Conservation (phyloP, 345 rosid species). For the Anastatica hierochuntica region DNA sequence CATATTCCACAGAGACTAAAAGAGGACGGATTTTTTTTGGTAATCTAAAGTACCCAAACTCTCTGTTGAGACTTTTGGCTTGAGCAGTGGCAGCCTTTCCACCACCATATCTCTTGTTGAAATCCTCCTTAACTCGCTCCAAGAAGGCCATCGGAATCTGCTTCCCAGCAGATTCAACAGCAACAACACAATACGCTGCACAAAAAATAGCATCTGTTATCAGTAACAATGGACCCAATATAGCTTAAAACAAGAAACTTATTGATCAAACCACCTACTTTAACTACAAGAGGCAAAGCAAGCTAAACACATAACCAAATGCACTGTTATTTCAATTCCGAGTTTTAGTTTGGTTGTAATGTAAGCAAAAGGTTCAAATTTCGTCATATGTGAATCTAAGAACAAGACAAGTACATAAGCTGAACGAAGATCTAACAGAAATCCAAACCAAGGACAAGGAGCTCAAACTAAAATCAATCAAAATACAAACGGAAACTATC, state of each 20-base stretch:
- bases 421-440: no score
- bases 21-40: background rate
- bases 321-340: no score
- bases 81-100: constrained; percentile 76
- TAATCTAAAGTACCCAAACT: constrained; percentile 75
- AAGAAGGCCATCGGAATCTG: constrained; percentile 83
- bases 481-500: background rate
- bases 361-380: no score
- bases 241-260: background rate
- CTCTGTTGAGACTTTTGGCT: constrained; percentile 68
- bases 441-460: no score
- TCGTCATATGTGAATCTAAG: background rate
- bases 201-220: background rate
- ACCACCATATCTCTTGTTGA: constrained; percentile 75
- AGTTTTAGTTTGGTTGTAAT: background rate
- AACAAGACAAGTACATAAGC: no score
- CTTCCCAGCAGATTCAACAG: constrained; percentile 78
- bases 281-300: background rate
- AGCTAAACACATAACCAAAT: background rate
- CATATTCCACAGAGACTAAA: background rate
- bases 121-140: constrained; percentile 76
- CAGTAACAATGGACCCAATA: background rate
- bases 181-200: constrained; percentile 89
- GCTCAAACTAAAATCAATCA: background rate
- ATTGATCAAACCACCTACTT: background rate